These are phyloP conservation scores for Rhodotorula sp. DNA, from an alignment of 1,284 basidiomycete species.

Conservation along the genomic window DNA sequence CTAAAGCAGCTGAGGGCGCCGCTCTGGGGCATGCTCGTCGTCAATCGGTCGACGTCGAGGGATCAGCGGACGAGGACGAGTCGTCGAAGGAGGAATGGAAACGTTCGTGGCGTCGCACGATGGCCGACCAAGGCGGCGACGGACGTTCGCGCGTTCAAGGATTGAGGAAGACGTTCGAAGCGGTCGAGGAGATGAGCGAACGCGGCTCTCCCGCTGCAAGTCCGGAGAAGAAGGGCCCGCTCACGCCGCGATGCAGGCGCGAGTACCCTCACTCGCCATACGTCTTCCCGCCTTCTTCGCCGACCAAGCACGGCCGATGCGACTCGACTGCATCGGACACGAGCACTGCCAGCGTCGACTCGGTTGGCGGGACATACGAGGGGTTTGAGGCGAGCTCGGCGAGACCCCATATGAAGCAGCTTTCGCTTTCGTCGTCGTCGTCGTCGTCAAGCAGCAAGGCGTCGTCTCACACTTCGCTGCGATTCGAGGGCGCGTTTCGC, in stretches of 20 bases:
- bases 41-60: conserved; percentile 28
- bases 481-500: no score
- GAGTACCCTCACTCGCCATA: not conserved
- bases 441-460: not conserved
- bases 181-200: conserved; percentile 9
- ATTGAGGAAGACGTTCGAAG: conserved; percentile 37
- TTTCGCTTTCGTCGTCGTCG: not conserved
- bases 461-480: no score
- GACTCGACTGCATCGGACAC: conserved; percentile 8
- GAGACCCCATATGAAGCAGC: not conserved
- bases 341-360: conserved; percentile 20
- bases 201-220: not conserved
- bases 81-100: conserved; percentile 43
- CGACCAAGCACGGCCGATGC: not conserved
- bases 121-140: conserved; percentile 1
- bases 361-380: conserved; percentile 7
- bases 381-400: not conserved
- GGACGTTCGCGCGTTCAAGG: conserved; percentile 34
- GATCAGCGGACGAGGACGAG: conserved; percentile 19
- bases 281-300: not conserved
- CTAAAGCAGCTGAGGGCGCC: not conserved
- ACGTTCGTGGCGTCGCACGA: conserved; percentile 30
- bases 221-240: not conserved
- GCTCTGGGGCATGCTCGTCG: not conserved
- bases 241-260: not conserved